A percentile compares a stretch with the other conserved stretches of the same genome.
phyloP scores from a whole-genome alignment of 371 early-diverging fungal species.

The Syncephalastrum monosporum region DNA sequence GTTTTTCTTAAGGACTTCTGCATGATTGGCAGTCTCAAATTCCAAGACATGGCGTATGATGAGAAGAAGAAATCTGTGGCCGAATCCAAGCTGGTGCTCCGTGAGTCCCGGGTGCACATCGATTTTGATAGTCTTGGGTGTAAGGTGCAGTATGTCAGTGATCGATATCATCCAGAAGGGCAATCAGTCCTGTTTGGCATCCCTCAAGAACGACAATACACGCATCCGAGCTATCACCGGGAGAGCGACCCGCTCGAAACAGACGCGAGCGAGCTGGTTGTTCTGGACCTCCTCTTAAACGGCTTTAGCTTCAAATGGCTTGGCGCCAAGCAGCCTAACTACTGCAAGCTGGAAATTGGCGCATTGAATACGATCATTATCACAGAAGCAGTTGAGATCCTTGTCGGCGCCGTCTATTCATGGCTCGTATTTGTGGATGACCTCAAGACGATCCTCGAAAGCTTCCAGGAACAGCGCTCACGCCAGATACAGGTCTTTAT shows the following conservation, averaged over 20 bases:
- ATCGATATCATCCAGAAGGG: slow-evolving; percentile 13
- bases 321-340: slow-evolving; percentile 53
- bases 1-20: slow-evolving; percentile 55
- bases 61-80: slow-evolving; percentile 51
- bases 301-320: slow-evolving; percentile 55
- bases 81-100: slow-evolving; percentile 50
- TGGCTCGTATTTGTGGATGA: slow-evolving; percentile 75
- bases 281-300: slow-evolving; percentile 59
- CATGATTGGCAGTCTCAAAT: slow-evolving; percentile 58
- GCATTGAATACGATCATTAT: slow-evolving; percentile 57
- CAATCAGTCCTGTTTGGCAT: slow-evolving; percentile 60
- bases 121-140: slow-evolving; percentile 49
- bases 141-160: slow-evolving; percentile 60
- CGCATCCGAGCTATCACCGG: slow-evolving; percentile 9
- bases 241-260: slow-evolving; percentile 19
- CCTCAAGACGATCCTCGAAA: slow-evolving; percentile 52
- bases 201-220: slow-evolving; percentile 50
- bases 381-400: slow-evolving; percentile 73
- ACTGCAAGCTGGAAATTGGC: slow-evolving; percentile 47
- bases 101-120: slow-evolving; percentile 60
- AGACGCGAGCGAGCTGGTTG: slow-evolving; percentile 59
- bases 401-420: slow-evolving; percentile 70
- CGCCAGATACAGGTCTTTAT: slow-evolving; percentile 65
- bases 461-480: slow-evolving; percentile 52
- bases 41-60: slow-evolving; percentile 59